Evolutionary conservation across 345 rosid genomes (phyloP).

Genomic region (Psidium guajava): DNA sequence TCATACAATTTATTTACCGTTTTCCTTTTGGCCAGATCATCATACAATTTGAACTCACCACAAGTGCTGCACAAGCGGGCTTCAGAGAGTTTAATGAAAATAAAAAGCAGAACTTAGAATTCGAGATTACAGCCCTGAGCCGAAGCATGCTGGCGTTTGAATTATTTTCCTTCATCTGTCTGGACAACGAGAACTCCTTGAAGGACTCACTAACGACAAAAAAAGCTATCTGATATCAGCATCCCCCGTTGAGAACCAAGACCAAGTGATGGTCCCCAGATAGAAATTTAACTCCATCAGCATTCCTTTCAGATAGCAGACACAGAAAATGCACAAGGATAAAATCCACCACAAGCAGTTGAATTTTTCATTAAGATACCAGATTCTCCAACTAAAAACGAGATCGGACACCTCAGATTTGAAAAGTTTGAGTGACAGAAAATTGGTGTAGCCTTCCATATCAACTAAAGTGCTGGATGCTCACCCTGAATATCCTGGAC

Average conservation of each 20-base stretch:
- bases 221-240: neutral
- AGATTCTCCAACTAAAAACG: too few species aligned
- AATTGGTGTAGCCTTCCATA: neutral
- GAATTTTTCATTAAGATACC: neutral
- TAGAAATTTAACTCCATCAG: neutral
- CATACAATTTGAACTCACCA: neutral
- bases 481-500: neutral
- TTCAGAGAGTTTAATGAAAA: neutral
- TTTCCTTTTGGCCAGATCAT: neutral
- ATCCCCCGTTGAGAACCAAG: neutral
- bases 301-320: neutral
- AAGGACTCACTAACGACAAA: neutral
- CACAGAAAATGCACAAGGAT: neutral
- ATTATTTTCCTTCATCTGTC: neutral
- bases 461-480: neutral
- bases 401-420: neutral
- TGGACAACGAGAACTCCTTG: neutral
- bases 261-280: neutral
- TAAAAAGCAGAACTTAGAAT: neutral
- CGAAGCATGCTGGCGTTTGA: neutral
- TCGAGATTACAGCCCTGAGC: neutral
- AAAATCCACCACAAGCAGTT: neutral
- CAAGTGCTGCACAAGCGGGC: neutral
- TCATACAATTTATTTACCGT: too few species aligned
- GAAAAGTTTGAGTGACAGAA: neutral